These are phyloP conservation scores for Talaromyces sp. DNA, from an alignment of 2,329 filamentous ascomycete species.

Conservation along the genomic window DNA sequence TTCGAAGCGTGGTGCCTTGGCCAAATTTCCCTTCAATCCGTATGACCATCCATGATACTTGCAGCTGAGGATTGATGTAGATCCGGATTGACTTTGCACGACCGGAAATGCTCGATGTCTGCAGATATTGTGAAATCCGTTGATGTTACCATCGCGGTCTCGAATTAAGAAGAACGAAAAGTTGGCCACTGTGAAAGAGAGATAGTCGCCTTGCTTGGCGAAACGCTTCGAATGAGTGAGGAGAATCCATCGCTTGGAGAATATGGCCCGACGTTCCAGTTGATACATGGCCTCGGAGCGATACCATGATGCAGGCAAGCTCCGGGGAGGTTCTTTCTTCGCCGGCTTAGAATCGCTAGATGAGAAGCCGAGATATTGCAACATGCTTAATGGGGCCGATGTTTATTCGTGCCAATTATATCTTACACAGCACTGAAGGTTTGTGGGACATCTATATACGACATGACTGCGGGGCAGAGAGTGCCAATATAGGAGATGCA, in stretches of 20 bases:
- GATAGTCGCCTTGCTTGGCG: slow-evolving; percentile 55
- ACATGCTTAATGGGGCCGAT: not conserved
- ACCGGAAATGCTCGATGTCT: slow-evolving; percentile 60
- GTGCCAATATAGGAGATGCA: not conserved
- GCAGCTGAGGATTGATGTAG: slow-evolving; percentile 54
- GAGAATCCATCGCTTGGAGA: slow-evolving; percentile 54
- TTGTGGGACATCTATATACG: not conserved
- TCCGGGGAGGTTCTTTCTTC: not conserved
- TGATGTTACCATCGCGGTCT: slow-evolving; percentile 54
- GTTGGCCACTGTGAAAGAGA: slow-evolving; percentile 56
- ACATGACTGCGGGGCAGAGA: not conserved
- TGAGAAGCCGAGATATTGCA: slow-evolving; percentile 3
- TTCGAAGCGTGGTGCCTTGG: slow-evolving; percentile 59
- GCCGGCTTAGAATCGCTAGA: not conserved
- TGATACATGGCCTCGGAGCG: slow-evolving; percentile 45
- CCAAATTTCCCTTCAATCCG: slow-evolving; percentile 53
- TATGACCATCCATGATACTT: slow-evolving; percentile 64
- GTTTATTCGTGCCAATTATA: not conserved
- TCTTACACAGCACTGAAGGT: not conserved
- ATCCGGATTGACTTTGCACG: slow-evolving; percentile 51
- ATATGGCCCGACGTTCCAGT: slow-evolving; percentile 58
- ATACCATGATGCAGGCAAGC: slow-evolving; percentile 54
- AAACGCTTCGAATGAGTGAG: slow-evolving; percentile 48
- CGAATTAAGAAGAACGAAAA: slow-evolving; percentile 56
- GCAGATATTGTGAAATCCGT: slow-evolving; percentile 62